These are phyloP conservation scores for Naganishia onofrii DNA, from an alignment of 768 basidiomycete species.

Conservation along the genomic window DNA sequence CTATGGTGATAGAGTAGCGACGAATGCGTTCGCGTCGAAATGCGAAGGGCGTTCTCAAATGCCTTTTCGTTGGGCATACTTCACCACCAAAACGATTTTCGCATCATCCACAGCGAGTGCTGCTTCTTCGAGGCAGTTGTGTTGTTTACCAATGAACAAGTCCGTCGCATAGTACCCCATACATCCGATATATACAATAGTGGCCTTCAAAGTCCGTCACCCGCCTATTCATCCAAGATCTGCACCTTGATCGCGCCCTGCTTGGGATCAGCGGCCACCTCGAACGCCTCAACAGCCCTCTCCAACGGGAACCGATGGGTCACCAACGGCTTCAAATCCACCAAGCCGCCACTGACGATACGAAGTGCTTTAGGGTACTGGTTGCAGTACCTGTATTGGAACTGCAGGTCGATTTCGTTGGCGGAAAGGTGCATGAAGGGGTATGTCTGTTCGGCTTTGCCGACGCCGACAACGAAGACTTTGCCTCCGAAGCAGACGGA, in stretches of 20 bases:
- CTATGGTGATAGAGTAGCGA: no score
- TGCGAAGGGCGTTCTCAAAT: no score
- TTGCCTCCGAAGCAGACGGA: slow-evolving; percentile 53
- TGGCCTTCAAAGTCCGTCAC: no score
- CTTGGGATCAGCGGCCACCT: slow-evolving; percentile 50
- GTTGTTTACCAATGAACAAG: no score
- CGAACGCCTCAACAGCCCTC: slow-evolving; percentile 53
- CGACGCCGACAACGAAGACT: slow-evolving; percentile 55
- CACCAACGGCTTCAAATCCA: slow-evolving; percentile 54
- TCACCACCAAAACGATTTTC: no score
- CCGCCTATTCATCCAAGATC: slow-evolving; percentile 36
- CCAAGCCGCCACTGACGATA: slow-evolving; percentile 48
- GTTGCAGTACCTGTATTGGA: slow-evolving; percentile 54
- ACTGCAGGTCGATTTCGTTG: slow-evolving; percentile 54
- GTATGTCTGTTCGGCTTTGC: slow-evolving; percentile 50
- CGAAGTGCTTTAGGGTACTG: slow-evolving; percentile 55
- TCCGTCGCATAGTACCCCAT: no score
- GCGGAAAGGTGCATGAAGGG: slow-evolving; percentile 53
- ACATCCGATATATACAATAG: no score
- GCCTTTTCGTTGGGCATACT: no score
- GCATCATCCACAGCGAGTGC: no score
- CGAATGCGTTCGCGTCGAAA: no score
- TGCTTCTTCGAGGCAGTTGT: no score
- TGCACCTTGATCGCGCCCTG: slow-evolving; percentile 54
- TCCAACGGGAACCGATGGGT: slow-evolving; percentile 54